Conservation (phyloP, 305 asterid species). For the Lippia alba region DNA sequence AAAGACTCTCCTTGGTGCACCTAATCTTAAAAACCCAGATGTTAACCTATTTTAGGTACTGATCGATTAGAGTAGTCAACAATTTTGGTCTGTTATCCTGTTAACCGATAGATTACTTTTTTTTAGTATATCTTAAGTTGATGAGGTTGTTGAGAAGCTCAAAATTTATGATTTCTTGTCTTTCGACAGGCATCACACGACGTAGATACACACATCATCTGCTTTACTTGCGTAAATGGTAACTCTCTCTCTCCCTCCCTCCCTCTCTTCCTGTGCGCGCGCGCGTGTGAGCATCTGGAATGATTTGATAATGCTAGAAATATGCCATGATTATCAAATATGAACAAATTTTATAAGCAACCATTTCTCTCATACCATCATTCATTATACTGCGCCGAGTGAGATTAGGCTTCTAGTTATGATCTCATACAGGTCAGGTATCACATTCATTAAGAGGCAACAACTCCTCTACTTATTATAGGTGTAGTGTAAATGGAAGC, state of each 20-base stretch:
- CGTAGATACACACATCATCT: constrained; percentile 83
- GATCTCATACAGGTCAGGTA: too few relatives aligned
- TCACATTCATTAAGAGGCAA: not conserved
- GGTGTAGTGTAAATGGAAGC: not conserved
- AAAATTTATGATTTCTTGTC: constrained; percentile 24
- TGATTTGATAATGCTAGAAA: too few relatives aligned
- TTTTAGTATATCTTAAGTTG: constrained; percentile 18
- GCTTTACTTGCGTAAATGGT: constrained; percentile 80
- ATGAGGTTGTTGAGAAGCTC: constrained; percentile 30
- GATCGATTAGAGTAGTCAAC: not conserved
- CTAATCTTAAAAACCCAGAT: not conserved
- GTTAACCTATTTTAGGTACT: not conserved
- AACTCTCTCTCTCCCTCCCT: constrained; percentile 25
- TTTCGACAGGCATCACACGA: constrained; percentile 53
- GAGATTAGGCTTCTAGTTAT: too few relatives aligned
- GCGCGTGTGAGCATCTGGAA: too few relatives aligned
- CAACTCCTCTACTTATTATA: not conserved
- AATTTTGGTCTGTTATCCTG: not conserved
- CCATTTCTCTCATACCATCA: too few relatives aligned
- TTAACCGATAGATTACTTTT: constrained; percentile 4
- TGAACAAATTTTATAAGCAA: too few relatives aligned
- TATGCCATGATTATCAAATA: too few relatives aligned
- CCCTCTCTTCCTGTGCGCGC: too few relatives aligned
- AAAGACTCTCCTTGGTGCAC: not conserved
- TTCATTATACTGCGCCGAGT: too few relatives aligned